A percentile compares a stretch with the other conserved stretches of the same genome.
Evolutionary conservation across 176 grass and related monocot species (phyloP).

Genomic region (Zoysia japonica): DNA sequence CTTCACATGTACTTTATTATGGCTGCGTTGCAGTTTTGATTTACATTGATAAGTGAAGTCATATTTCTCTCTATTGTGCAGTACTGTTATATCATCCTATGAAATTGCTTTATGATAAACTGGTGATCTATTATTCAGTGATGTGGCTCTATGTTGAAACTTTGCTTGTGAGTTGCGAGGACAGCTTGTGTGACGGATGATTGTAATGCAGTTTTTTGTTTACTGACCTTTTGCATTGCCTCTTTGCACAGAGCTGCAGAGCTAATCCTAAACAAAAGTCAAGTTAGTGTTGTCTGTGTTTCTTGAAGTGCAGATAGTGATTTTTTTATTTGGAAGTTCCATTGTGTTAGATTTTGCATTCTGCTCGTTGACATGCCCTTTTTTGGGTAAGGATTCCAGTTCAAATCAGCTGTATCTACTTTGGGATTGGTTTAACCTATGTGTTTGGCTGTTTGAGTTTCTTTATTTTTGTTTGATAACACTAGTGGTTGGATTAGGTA

Average conservation of each 20-base stretch:
- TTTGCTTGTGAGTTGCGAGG: slow-evolving; percentile 6
- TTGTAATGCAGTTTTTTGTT: slow-evolving; percentile 12
- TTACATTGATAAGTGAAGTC: slow-evolving; percentile 34
- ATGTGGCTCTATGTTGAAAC: slow-evolving; percentile 1
- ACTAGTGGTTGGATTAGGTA: neutral
- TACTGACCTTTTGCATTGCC: neutral
- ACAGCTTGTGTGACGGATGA: neutral
- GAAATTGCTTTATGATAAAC: slow-evolving; percentile 25
- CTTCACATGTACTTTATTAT: slow-evolving; percentile 48
- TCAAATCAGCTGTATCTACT: neutral
- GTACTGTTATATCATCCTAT: neutral
- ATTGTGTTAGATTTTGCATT: slow-evolving; percentile 1
- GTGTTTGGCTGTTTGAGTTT: neutral
- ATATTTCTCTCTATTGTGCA: slow-evolving; percentile 26
- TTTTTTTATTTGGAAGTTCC: neutral
- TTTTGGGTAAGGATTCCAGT: neutral
- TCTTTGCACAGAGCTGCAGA: neutral
- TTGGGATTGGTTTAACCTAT: neutral
- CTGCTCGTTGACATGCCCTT: neutral
- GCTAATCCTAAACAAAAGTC: neutral
- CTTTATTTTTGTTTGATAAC: neutral
- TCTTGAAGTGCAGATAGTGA: neutral
- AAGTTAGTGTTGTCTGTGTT: neutral
- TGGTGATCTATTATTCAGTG: slow-evolving; percentile 13
- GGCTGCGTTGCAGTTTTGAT: slow-evolving; percentile 43